A percentile compares a stretch with the other conserved stretches of the same genome.
These are phyloP conservation scores for Stylosanthes scabra DNA, from an alignment of 331 rosid genomes.

Conservation along the genomic window DNA sequence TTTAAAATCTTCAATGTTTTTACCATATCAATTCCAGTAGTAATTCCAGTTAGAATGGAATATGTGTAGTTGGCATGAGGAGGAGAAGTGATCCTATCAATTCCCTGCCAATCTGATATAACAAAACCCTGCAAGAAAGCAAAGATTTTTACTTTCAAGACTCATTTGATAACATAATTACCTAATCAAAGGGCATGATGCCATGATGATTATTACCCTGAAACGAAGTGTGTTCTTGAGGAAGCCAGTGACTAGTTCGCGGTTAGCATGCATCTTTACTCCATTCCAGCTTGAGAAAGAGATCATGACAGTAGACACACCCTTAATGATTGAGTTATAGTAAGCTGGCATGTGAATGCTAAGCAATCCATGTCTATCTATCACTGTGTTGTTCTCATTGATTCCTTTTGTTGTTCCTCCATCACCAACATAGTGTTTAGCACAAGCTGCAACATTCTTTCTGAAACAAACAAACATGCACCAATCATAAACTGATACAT, in stretches of 20 bases:
- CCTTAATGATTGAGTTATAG: constrained; percentile 59
- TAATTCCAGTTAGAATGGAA: constrained; percentile 39
- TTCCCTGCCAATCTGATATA: constrained; percentile 52
- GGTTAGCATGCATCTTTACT: constrained; percentile 73
- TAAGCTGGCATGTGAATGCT: constrained; percentile 80
- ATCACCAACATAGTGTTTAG: constrained; percentile 74
- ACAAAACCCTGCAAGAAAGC: constrained; percentile 48
- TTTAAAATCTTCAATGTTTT: background rate
- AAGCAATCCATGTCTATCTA: constrained; percentile 48
- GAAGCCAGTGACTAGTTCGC: constrained; percentile 53
- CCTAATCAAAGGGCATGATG: background rate
- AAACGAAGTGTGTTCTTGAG: constrained; percentile 67
- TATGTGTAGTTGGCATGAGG: constrained; percentile 44
- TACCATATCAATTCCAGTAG: constrained; percentile 58
- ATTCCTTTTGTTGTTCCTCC: constrained; percentile 68
- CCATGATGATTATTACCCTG: constrained; percentile 44
- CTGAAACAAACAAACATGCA: constrained; percentile 16
- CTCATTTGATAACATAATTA: background rate
- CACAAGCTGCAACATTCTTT: constrained; percentile 66
- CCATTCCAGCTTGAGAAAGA: constrained; percentile 85
- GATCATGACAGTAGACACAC: constrained; percentile 72
- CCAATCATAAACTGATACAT: background rate
- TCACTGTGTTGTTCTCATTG: constrained; percentile 61
- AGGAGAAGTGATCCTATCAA: constrained; percentile 53
- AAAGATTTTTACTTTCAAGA: background rate